A percentile compares a stretch with the other conserved stretches of the same genome.
These are phyloP conservation scores for Aspergillus pseudoterreus DNA, from an alignment of 2,329 filamentous ascomycete genomes.

Conservation along the genomic window DNA sequence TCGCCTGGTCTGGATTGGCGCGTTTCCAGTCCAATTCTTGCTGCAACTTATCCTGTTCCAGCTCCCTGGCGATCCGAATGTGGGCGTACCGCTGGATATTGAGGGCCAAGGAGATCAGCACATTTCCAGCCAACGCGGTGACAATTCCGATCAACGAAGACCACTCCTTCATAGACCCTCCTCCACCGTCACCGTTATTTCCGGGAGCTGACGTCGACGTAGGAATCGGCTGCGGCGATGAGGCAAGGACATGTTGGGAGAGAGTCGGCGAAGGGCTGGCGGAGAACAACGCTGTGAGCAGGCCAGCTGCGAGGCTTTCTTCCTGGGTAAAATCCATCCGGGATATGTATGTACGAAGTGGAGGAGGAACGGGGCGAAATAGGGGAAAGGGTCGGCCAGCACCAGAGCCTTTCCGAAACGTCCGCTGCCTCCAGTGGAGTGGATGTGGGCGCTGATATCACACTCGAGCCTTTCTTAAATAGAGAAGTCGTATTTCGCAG, in stretches of 20 bases:
- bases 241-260: conserved; percentile 11
- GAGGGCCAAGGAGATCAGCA: conserved; percentile 89
- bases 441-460: not conserved
- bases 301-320: conserved; percentile 23
- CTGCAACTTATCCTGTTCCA: conserved; percentile 54
- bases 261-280: conserved; percentile 20
- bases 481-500: too few relatives aligned
- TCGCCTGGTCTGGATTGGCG: conserved; percentile 18
- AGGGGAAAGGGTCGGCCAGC: not conserved
- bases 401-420: conserved; percentile 4
- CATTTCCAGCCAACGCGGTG: conserved; percentile 86
- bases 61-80: conserved; percentile 72
- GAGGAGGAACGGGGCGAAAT: conserved; percentile 1
- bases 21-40: conserved; percentile 54
- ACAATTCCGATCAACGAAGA: conserved; percentile 92
- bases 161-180: conserved; percentile 52
- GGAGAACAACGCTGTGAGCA: conserved; percentile 24
- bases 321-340: conserved; percentile 27
- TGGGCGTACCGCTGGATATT: conserved; percentile 97
- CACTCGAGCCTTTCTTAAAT: too few relatives aligned
- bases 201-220: conserved; percentile 14
- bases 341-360: not conserved
- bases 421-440: conserved; percentile 4
- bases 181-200: conserved; percentile 17
- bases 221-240: conserved; percentile 12